Evolutionary conservation across 805 yeast species (phyloP).

Genomic region (Wickerhamomyces strasburgensis): DNA sequence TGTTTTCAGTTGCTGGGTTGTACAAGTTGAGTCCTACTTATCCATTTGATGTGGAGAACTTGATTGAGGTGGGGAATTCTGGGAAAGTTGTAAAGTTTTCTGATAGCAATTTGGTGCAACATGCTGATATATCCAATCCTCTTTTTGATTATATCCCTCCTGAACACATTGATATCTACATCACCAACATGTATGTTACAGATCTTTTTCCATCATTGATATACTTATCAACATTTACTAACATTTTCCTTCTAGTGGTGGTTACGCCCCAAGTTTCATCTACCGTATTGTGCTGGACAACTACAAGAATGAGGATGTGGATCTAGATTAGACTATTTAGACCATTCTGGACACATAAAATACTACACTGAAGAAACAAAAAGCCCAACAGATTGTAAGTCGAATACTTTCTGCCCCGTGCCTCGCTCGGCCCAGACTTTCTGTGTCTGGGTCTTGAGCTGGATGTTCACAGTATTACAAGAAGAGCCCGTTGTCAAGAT

Average conservation of each 20-base stretch:
- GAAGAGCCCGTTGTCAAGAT: not conserved
- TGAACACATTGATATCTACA: constrained; percentile 87
- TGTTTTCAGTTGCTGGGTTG: constrained; percentile 89
- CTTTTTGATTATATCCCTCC: constrained; percentile 89
- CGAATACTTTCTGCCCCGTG: constrained; percentile 43
- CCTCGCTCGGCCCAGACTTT: constrained; percentile 54
- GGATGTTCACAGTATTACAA: constrained; percentile 35
- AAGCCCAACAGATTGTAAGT: not conserved
- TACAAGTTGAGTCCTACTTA: constrained; percentile 90
- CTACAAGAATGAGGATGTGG: constrained; percentile 80
- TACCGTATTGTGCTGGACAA: constrained; percentile 94
- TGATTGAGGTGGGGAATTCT: constrained; percentile 90
- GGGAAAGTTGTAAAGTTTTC: constrained; percentile 81
- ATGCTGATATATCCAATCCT: constrained; percentile 81
- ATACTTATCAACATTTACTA: constrained; percentile 2
- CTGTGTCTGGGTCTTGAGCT: constrained; percentile 50
- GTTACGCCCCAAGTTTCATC: constrained; percentile 92
- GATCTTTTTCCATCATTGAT: not conserved
- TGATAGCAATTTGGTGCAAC: constrained; percentile 62
- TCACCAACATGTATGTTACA: constrained; percentile 70
- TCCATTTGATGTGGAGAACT: constrained; percentile 73
- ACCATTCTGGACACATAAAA: not conserved
- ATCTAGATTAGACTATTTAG: constrained; percentile 35
- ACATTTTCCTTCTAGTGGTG: constrained; percentile 46
- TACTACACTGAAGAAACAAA: constrained; percentile 1